A percentile compares a stretch with the other conserved stretches of the same genome.
phyloP scores from a whole-genome alignment of 768 basidiomycete species.

The Tylopilus subfusipes region DNA sequence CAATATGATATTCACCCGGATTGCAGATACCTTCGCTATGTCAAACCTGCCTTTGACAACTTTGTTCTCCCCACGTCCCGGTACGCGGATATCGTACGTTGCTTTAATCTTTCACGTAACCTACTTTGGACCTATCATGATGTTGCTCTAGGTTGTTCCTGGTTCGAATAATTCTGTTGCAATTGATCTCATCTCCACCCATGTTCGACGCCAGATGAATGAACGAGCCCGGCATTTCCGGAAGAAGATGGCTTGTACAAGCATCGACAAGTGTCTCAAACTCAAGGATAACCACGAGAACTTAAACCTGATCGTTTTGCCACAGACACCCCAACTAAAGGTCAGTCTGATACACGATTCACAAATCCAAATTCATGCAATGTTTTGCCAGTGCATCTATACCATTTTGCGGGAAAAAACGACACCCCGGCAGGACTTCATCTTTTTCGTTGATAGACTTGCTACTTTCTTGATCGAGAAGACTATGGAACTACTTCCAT shows the following conservation, averaged over 20 bases:
- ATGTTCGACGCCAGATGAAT: slow-evolving; percentile 79
- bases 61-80: slow-evolving; percentile 87
- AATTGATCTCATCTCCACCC: slow-evolving; percentile 89
- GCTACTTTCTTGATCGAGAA: slow-evolving; percentile 82
- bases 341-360: slow-evolving; percentile 38
- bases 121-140: not conserved
- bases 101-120: not conserved
- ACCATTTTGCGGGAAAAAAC: slow-evolving; percentile 75
- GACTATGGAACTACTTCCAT: slow-evolving; percentile 81
- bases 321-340: slow-evolving; percentile 76
- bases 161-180: slow-evolving; percentile 87
- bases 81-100: slow-evolving; percentile 80
- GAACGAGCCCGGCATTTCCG: slow-evolving; percentile 75
- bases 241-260: slow-evolving; percentile 60
- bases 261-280: slow-evolving; percentile 35
- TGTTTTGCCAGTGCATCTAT: slow-evolving; percentile 67
- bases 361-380: not conserved
- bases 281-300: slow-evolving; percentile 41
- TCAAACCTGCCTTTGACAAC: slow-evolving; percentile 93
- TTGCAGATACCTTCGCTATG: slow-evolving; percentile 84
- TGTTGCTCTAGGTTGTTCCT: slow-evolving; percentile 79
- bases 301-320: slow-evolving; percentile 60
- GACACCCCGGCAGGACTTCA: slow-evolving; percentile 81
- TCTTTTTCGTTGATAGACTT: slow-evolving; percentile 87
- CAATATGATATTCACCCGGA: not conserved